Evolutionary conservation across 331 rosid species (phyloP), one percentile per base, ranked within the genome.

Genomic region (Cucumis variabilis): DNA sequence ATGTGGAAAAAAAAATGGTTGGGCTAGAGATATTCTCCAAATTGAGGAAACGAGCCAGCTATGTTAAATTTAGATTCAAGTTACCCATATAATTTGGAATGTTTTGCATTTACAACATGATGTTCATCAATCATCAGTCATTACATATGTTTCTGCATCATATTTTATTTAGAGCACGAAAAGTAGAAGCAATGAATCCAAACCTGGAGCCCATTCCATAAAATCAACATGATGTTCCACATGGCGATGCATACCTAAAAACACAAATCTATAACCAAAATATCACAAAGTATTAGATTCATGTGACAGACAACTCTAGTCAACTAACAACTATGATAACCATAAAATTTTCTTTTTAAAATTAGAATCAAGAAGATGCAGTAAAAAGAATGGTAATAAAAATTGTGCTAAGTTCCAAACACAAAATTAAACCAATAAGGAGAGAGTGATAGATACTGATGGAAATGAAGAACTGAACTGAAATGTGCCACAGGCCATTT

Each of bases 141-240:
- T 55, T 28, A 81, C 76, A 63, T 73, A 82, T 84, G 17, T 55
- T 80, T 69, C 48, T 27, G 69, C 19, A 55, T 53, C 46, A 51
- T 15, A 75, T 33, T 33, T 37, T 82, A 77, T 11, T 80, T 68
- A 33, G 27, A 46, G 28, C 37, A 63, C 68, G n/a, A 87, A 76
- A 83, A 90, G 71, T 70, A 86, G 48, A 28, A 74, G 88, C 67
- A 87, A 51, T 55, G 85, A 53, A 88, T 70, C 86, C 94, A 89
- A 93, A 96, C 98, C 99, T 93, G 99, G 99, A 89, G 98, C 99
- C 99, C 99, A 95, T 86, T 95, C 99, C 98, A 97, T 91, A 87
- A 93, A 97, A 90, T 97, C 99, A 66, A 89, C 98, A 51, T 98
- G 93, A 87, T 93, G 99, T 89, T 97, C 98, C 67, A 98, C 93